Percentiles rank a stretch among this genome's conserved stretches.
phyloP scores from a whole-genome alignment of 176 grass and related monocot species.

The Oryza glaberrima region DNA sequence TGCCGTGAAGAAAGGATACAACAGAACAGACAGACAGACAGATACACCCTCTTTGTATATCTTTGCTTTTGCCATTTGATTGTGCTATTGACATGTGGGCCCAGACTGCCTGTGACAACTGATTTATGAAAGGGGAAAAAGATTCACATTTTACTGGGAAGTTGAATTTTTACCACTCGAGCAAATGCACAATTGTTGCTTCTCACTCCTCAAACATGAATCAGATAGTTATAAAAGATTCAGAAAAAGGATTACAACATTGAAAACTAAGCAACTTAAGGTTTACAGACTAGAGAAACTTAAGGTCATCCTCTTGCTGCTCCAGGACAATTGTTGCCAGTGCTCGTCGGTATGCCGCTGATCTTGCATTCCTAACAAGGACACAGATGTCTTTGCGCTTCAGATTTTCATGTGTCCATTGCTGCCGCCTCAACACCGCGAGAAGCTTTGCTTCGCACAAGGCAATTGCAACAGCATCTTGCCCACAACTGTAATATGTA shows the following conservation, averaged over 20 bases:
- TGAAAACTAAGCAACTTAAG: not conserved
- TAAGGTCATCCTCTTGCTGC: conserved; percentile 61
- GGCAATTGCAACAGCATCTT: conserved; percentile 56
- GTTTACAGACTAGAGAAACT: conserved; percentile 54
- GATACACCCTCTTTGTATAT: not conserved
- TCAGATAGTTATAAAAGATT: not conserved
- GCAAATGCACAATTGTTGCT: not conserved
- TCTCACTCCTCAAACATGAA: not conserved
- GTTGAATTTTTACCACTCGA: no score
- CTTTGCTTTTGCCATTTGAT: not conserved
- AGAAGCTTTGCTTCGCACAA: conserved; percentile 74
- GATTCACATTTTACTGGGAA: not conserved
- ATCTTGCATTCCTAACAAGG: conserved; percentile 72
- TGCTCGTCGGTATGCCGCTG: conserved; percentile 58
- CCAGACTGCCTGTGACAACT: not conserved
- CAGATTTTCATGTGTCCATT: conserved; percentile 51
- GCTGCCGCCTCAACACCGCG: conserved; percentile 55
- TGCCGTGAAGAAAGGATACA: conserved; percentile 11
- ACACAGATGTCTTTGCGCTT: conserved; percentile 57
- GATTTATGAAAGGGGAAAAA: not conserved
- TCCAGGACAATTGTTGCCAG: conserved; percentile 69
- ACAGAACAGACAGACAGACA: not conserved
- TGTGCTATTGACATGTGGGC: not conserved
- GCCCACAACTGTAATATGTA: conserved; percentile 44
- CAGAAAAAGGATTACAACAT: not conserved